Evolutionary conservation across 2,329 filamentous ascomycete genomes (phyloP), one percentile per base, ranked within the genome.

Genomic region (Claviceps sp.): DNA sequence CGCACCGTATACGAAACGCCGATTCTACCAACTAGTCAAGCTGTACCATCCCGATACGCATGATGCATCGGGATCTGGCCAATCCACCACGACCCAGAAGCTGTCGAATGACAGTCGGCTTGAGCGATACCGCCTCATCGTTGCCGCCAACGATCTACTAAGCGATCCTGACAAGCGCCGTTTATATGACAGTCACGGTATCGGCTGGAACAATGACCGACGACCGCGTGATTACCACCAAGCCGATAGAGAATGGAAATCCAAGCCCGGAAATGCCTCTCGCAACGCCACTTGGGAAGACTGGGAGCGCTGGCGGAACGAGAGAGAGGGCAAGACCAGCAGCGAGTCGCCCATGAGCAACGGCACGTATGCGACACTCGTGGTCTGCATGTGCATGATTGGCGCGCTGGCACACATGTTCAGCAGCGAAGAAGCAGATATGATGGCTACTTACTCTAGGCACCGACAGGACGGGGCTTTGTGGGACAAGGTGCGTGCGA

Each of bases 251-350:
- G 62, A 66, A 4, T 82, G 78, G 78, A 72, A 76, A 38, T 60
- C 69, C 14, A 63, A 64, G 37, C 70, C 72, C 0, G 72, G 71
- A 24, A 76, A 68, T 51, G 66, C 78, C 13, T 75, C 75, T 49
- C 69, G 70, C 59, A 97, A 97, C 65, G 93, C 88, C 1, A 97
- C 93, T 0, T 98, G 93, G 93, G 93, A 98, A 65, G 93, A 98
- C 65, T 96, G 90, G 90, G 88, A 95, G 70, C 76, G 76, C 45
- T 95, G 85, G 83, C 78, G 86, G 59, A 73, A 80, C 37, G 66
- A 74, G 65, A 63, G 72, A 62, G 66, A 73, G 48, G 71, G 73
- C 59, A 62, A 61, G 61, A 65, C 65, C 56, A 70, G 68, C 57
- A 70, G 68, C 57, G 69, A 75, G 56, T 77, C 77, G 50, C 86